Base-by-base conservation (phyloP, 257 asterid species). In the Jaltomata sinuosa region DNA sequence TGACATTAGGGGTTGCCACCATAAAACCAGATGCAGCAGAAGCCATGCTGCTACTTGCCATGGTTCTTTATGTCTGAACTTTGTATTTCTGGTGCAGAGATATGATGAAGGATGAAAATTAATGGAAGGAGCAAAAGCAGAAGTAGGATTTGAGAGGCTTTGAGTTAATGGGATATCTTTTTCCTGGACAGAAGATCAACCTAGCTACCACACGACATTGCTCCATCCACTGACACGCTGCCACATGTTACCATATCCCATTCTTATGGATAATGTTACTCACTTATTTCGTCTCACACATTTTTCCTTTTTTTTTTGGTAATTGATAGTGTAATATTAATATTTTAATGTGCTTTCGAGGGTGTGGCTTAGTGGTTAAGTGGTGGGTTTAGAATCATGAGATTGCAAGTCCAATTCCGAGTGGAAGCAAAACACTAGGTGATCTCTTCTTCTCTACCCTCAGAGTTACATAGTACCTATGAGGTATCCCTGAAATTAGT, bases 41-140 rank as follows among this genome's bases (percentile, higher is more conserved):
- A 32, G 97, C 91, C 88, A 93, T 85, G 90, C 94, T 87, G 91
- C 90, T 85, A 34, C 89, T 92, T 79, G 96, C 94, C 96, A 93
- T 92, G 50, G 18, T 82, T 42, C 47, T 81, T 15, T 9, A 62
- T 77, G 81, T 67, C n/a, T 34, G 29, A 68, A 68, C 78, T 68
- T 38, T 32, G 78, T 36, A 31, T 52, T 19, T 65, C 34, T 76
- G 54, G 31, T 36, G 80, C 85, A 79, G 81, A 87, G 80, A 19
- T 77, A 80, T 40, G 79, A 38, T 11, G 79, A 72, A 42, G 34
- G 36, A 59, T 8, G 18, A 64, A 42, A 52, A 32, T 16, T 32
- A 11, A 55, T 38, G 31, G 2, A 27, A 38, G 42, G 8, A 18
- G 19, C 80, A 50, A 72, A 29, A 4, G 25, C 79, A 61, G 50